Conservation (phyloP, 495 filamentous ascomycete species). For the Trichoderma reesei region DNA sequence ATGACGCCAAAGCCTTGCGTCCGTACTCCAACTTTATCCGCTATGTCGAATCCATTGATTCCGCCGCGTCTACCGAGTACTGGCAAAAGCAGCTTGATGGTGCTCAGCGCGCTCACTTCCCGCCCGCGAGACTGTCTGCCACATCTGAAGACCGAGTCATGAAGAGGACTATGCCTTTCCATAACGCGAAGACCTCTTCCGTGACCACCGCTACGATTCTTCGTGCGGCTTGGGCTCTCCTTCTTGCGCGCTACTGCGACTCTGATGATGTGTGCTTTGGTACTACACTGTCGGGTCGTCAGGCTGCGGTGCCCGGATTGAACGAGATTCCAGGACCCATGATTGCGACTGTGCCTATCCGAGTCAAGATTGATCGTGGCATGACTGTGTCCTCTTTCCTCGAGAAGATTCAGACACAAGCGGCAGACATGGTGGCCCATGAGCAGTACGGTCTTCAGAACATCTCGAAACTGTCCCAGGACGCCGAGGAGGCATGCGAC, state of each 20-base stretch:
- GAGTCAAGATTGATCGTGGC: slow-evolving; percentile 19
- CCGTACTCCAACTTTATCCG: slow-evolving; percentile 9
- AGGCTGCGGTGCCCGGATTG: slow-evolving; percentile 36
- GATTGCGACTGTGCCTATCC: slow-evolving; percentile 49
- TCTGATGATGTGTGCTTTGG: slow-evolving; percentile 38
- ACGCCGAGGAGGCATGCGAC: slow-evolving; percentile 9
- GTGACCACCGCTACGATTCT: slow-evolving; percentile 34
- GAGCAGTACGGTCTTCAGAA: slow-evolving; percentile 40
- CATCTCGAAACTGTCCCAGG: slow-evolving; percentile 16
- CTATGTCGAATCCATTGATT: slow-evolving; percentile 4
- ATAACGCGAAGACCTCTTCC: slow-evolving; percentile 15
- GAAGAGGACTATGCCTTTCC: slow-evolving; percentile 3
- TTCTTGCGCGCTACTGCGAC: slow-evolving; percentile 27
- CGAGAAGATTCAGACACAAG: slow-evolving; percentile 24
- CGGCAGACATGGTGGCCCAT: slow-evolving; percentile 30
- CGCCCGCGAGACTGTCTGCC: neutral
- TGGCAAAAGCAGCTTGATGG: slow-evolving; percentile 3
- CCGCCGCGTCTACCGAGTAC: neutral
- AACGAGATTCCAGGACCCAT: slow-evolving; percentile 41
- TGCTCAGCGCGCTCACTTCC: neutral
- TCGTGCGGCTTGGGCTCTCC: slow-evolving; percentile 36
- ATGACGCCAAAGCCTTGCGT: neutral
- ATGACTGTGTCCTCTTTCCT: slow-evolving; percentile 16
- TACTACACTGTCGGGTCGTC: slow-evolving; percentile 38
- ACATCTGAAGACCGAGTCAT: neutral